phyloP scores from a whole-genome alignment of 305 asterid genomes.

The Fraxinus platypoda region DNA sequence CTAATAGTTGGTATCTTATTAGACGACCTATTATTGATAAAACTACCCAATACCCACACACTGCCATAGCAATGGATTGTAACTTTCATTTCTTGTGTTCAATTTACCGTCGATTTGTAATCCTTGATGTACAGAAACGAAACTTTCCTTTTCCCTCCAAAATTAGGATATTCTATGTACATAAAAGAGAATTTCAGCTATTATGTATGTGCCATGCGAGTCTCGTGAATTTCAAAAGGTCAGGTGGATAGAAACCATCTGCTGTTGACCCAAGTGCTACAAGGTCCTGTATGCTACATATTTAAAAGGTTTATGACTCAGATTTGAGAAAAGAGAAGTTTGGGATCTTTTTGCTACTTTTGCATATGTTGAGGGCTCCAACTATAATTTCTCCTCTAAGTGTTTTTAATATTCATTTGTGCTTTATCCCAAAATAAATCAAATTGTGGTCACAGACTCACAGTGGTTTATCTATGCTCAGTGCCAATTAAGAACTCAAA shows the following conservation, averaged over 20 bases:
- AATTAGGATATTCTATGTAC: neutral
- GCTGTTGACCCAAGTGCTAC: neutral
- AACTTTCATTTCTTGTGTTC: neutral
- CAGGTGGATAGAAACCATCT: neutral
- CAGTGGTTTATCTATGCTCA: neutral
- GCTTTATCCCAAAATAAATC: neutral
- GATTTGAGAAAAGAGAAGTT: neutral
- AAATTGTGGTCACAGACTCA: neutral
- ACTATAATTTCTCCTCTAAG: neutral
- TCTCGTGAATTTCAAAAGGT: neutral
- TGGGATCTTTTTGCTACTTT: neutral
- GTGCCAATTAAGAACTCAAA: neutral
- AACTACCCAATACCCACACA: neutral
- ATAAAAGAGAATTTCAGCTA: neutral
- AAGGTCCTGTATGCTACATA: neutral
- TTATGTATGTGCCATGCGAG: neutral
- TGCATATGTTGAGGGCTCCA: neutral
- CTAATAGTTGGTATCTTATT: neutral
- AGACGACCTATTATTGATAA: neutral
- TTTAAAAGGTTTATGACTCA: neutral
- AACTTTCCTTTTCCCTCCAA: neutral
- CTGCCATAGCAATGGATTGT: neutral
- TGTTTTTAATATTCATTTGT: neutral
- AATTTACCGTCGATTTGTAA: neutral
- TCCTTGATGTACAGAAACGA: neutral